A percentile compares a stretch with the other conserved stretches of the same genome.
Evolutionary conservation across 106 monocot genomes (phyloP).

Genomic region (Dendrobium catenatum): DNA sequence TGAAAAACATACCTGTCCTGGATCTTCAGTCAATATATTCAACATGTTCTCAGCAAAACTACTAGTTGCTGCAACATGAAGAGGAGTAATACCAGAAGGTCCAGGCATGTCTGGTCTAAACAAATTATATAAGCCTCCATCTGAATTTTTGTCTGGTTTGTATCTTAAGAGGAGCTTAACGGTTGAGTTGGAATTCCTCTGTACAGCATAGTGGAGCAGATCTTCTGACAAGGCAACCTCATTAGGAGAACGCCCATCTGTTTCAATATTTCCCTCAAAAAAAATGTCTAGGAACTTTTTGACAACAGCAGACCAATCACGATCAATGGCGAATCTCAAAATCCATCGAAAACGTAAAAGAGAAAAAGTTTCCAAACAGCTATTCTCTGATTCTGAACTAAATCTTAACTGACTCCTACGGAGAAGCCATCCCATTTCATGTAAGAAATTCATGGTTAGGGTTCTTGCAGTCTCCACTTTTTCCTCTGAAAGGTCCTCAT

Average conservation of each 20-base stretch:
- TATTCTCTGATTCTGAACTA: conserved; percentile 3
- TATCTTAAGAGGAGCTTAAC: conserved; percentile 60
- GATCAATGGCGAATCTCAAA: conserved; percentile 51
- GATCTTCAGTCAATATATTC: conserved; percentile 75
- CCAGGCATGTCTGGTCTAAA: conserved; percentile 62
- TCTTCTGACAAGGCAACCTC: conserved; percentile 35
- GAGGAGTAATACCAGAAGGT: conserved; percentile 51
- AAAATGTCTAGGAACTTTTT: conserved; percentile 74
- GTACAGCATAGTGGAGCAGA: conserved; percentile 59
- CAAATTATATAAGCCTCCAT: conserved; percentile 11
- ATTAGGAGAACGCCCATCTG: conserved; percentile 21
- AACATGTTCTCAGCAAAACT: conserved; percentile 40
- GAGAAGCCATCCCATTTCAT: conserved; percentile 92
- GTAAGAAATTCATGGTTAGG: conserved; percentile 45
- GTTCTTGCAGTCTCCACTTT: conserved; percentile 16
- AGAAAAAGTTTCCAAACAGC: conserved; percentile 18
- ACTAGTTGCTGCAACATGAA: conserved; percentile 63
- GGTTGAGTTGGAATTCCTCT: conserved; percentile 37
- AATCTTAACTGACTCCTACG: conserved; percentile 32
- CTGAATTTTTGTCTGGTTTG: conserved; percentile 9
- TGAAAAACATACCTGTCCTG: conserved; percentile 44
- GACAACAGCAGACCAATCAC: conserved; percentile 64
- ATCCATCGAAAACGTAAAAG: conserved; percentile 45
- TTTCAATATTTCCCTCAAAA: conserved; percentile 37
- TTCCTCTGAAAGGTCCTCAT: conserved; percentile 4